These are phyloP conservation scores for Candida jianshihensis DNA, from an alignment of 805 yeast species.

Conservation along the genomic window DNA sequence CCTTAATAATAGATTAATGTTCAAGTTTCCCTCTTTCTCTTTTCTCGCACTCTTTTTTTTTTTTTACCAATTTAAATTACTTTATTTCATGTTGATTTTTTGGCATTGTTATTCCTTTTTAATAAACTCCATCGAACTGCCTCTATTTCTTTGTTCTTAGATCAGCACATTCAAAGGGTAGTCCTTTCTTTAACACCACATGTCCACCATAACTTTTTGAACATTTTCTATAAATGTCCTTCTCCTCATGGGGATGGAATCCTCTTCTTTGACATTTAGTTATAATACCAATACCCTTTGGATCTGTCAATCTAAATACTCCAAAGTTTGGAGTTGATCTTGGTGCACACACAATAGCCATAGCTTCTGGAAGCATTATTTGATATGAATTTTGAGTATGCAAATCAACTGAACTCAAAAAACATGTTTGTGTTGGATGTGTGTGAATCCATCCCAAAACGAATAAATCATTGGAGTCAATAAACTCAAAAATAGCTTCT, in stretches of 20 bases:
- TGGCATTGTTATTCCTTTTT: too few species aligned
- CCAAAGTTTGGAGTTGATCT: slow-evolving; percentile 41
- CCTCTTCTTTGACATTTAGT: slow-evolving; percentile 43
- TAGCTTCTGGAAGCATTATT: slow-evolving; percentile 61
- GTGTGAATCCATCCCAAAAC: slow-evolving; percentile 74
- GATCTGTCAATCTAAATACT: slow-evolving; percentile 55
- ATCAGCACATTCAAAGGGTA: slow-evolving; percentile 45
- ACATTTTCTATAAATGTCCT: slow-evolving; percentile 42
- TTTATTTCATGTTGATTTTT: too few species aligned
- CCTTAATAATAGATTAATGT: too few species aligned
- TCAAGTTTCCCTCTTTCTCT: too few species aligned
- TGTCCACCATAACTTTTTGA: slow-evolving; percentile 37
- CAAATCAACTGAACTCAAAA: slow-evolving; percentile 56
- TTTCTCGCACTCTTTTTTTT: too few species aligned
- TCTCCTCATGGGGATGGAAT: slow-evolving; percentile 58
- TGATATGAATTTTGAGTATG: slow-evolving; percentile 67
- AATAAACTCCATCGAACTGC: too few species aligned
- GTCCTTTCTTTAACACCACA: slow-evolving; percentile 35
- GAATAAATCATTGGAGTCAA: slow-evolving; percentile 49
- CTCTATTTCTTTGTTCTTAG: slow-evolving; percentile 26
- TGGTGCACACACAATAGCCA: slow-evolving; percentile 64
- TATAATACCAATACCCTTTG: slow-evolving; percentile 52
- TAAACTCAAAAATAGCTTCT: slow-evolving; percentile 47
- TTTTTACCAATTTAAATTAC: too few species aligned
- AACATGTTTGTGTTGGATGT: slow-evolving; percentile 69